Evolutionary conservation across 2,329 filamentous ascomycete genomes (phyloP), one percentile per base, ranked within the genome.

Genomic region (Fusarium buxicola): DNA sequence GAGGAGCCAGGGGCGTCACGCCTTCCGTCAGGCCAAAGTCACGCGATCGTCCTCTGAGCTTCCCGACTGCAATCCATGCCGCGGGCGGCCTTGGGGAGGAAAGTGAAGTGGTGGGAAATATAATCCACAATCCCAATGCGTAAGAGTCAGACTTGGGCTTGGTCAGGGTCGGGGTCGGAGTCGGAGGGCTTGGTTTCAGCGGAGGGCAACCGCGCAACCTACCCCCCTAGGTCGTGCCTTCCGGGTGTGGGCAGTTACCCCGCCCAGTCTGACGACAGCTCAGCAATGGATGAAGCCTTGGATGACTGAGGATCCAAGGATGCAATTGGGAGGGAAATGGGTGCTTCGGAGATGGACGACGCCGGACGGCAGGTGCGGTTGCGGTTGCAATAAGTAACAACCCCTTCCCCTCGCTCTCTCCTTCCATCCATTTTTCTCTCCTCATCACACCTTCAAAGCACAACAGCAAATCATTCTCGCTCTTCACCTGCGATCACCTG

Each of bases 221-320:
- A 62, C 61, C 35, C 50, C 45, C 44, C 51, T 62, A 65, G 56
- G 60, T 67, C 55, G 47, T 49, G 35, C 49, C 51, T 45, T 64
- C 51, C 47, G 56, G 64, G 49, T 67, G 49, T 68, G 65, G 58
- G 55, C 63, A 66, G 66, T 75, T 80, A 80, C 78, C 78, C 78
- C 77, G 77, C 77, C 77, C 77, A 74, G 72, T 77, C 75, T 77
- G 76, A 77, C 75, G 74, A 77, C 75, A 75, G 72, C 73, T 70
- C 68, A 69, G 36, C 55, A 47, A 30, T 47, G 49, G 13, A 30
- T 45, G 49, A 41, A 41, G 59, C 38, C 28, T 51, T 60, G 44
- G 61, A 65, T 65, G 60, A 64, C 61, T 59, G 61, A 55, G 61
- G 51, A 49, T 55, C 48, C 43, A 54, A 54, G 52, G 52, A 57